Conservation (phyloP, 164 flowering plant genomes). For the Euptelea pleiosperma region DNA sequence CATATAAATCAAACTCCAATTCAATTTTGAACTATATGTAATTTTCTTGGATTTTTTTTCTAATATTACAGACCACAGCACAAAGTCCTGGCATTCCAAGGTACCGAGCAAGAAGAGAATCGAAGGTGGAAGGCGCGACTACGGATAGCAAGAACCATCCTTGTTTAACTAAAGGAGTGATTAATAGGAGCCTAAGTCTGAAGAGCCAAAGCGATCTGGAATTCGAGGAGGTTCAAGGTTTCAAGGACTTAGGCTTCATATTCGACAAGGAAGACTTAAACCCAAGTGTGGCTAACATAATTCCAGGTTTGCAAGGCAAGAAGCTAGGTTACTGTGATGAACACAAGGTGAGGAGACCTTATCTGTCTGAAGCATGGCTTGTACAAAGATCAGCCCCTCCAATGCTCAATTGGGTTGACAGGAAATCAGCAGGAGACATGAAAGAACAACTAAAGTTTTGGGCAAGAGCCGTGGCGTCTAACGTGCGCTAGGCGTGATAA, state of each 20-base stretch:
- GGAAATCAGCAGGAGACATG: constrained; percentile 46
- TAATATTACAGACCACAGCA: constrained; percentile 10
- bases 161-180: constrained; percentile 14
- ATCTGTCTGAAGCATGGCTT: constrained; percentile 63
- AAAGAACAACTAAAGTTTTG: constrained; percentile 76
- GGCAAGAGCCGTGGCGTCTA: constrained; percentile 85
- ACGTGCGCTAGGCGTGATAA: constrained; percentile 41
- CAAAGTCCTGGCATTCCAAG: constrained; percentile 23
- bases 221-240: constrained; percentile 53
- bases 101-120: constrained; percentile 21
- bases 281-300: constrained; percentile 37
- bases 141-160: constrained; percentile 1
- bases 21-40: not conserved
- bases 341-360: constrained; percentile 37
- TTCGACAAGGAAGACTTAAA: constrained; percentile 39
- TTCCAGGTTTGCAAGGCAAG: constrained; percentile 55
- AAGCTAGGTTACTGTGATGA: constrained; percentile 10
- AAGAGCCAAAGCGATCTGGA: constrained; percentile 55
- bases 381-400: constrained; percentile 32
- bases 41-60: not conserved
- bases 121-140: constrained; percentile 13
- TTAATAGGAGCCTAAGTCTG: constrained; percentile 17
- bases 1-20: no score
- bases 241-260: constrained; percentile 56
- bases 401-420: constrained; percentile 35